A percentile compares a stretch with the other conserved stretches of the same genome.
These are phyloP conservation scores for Paracorniculantispora psalliotae DNA, from an alignment of 2,329 filamentous ascomycete genomes.

Conservation along the genomic window DNA sequence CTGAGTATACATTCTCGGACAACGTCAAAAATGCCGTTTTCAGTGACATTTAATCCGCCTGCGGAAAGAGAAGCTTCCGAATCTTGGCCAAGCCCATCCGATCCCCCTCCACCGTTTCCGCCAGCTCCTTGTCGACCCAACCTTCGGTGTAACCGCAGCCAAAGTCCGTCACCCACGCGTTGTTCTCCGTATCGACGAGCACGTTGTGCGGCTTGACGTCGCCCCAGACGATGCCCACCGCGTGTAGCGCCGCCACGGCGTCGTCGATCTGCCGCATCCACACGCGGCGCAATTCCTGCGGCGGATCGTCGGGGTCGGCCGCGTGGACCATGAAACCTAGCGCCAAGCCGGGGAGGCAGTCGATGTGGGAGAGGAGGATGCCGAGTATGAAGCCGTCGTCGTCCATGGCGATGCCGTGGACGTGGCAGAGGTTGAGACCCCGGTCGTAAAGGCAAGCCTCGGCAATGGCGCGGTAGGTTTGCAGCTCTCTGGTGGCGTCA, in stretches of 20 bases:
- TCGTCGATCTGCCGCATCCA: conserved; percentile 18
- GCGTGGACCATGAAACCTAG: not conserved
- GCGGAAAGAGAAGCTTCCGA: not conserved
- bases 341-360: no score
- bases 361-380: conserved; percentile 16
- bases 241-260: conserved; percentile 18
- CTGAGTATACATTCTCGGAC: no score
- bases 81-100: not conserved
- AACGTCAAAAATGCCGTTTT: no score
- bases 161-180: conserved; percentile 28
- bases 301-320: conserved; percentile 11
- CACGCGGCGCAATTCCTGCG: conserved; percentile 10
- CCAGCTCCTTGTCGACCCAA: conserved; percentile 20
- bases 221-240: conserved; percentile 25
- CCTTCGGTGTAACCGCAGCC: conserved; percentile 25
- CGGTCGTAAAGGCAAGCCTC: conserved; percentile 13
- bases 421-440: conserved; percentile 15
- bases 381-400: conserved; percentile 15
- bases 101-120: not conserved
- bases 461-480: conserved; percentile 15
- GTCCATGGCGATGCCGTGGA: conserved; percentile 20
- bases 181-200: conserved; percentile 24
- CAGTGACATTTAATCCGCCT: no score
- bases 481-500: conserved; percentile 15
- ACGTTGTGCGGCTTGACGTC: conserved; percentile 28